Evolutionary conservation across 2,329 filamentous ascomycete genomes (phyloP), one percentile per base, ranked within the genome.

Genomic region (Aspergillus novofumigatus): DNA sequence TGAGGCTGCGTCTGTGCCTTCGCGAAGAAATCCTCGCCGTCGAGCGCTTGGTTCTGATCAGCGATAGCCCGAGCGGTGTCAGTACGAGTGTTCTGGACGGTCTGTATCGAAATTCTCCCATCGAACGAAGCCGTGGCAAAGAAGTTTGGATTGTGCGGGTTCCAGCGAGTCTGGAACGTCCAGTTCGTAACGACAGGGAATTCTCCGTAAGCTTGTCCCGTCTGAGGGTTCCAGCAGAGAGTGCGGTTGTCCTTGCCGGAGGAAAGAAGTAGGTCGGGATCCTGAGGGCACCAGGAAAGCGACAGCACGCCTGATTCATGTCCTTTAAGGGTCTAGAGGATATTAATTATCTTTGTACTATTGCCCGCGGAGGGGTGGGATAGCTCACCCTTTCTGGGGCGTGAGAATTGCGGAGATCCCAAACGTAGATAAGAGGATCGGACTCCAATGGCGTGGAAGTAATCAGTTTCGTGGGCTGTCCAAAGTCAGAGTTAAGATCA

Each of bases 121-220:
- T 99, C 94, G 65, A 97, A 97, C 2, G 93, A 96, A 9, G 95
- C 94, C 20, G 94, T 97, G 20, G 95, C 95, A 51, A 93, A 91
- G 57, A 99, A 81, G 70, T 87, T 90, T 10, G 94, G 93, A 74
- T 99, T 96, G 65, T 90, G 87, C 29, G 94, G 94, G 73, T 96
- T 92, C 83, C 95, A 97, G 60, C 88, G 85, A 4, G 94, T 96
- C 71, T 93, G 87, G 80, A 99, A 99, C 5, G 92, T 96, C 93
- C 94, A 99, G 75, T 97, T 99, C n/a, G 93, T 97, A 54, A 96
- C 92, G 67, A 97, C 91, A 4, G 93, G 92, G 70, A 97, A 93
- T 75, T 97, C 93, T 63, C 95, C 94, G 62, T 92, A 89, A 11
- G 85, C 82, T 70, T 94, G 86, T 53, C 93, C 93, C 2, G 89